Conservation (phyloP, 139 green algal species). For the Microglena sp. region DNA sequence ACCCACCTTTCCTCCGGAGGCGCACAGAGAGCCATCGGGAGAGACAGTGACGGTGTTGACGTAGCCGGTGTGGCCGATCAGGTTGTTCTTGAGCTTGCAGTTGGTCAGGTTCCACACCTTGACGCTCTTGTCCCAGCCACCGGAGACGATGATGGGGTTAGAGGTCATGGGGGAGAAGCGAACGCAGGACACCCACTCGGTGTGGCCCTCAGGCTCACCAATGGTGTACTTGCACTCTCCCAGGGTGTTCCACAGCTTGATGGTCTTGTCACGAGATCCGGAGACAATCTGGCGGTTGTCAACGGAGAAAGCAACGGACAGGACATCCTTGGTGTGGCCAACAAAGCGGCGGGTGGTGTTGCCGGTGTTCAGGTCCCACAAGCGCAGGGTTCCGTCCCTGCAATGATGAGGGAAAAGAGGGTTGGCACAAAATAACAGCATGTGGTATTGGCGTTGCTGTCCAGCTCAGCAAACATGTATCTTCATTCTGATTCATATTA, state of each 20-base stretch:
- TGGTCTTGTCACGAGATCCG: conserved; percentile 90
- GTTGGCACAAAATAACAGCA: too few species aligned
- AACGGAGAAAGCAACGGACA: conserved; percentile 97
- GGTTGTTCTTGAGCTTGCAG: conserved; percentile 97
- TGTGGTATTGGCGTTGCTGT: too few species aligned
- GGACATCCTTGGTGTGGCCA: conserved; percentile 97
- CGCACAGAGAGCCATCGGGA: conserved; percentile 97
- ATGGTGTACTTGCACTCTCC: conserved; percentile 99
- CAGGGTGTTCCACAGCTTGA: conserved; percentile 98
- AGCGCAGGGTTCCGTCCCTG: conserved; percentile 92
- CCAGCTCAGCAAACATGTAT: too few species aligned
- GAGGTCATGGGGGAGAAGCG: conserved; percentile 92
- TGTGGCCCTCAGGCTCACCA: conserved; percentile 87
- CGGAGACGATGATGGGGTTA: conserved; percentile 97
- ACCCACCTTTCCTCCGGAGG: conserved; percentile 84
- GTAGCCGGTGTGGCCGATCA: conserved; percentile 91
- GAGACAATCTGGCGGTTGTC: conserved; percentile 99
- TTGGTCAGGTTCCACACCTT: conserved; percentile 97
- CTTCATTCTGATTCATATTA: too few species aligned
- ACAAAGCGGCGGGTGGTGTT: conserved; percentile 95
- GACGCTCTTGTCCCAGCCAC: conserved; percentile 95
- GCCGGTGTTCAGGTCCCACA: conserved; percentile 98
- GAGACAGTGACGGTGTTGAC: conserved; percentile 97
- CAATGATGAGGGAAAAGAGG: conserved; percentile 63
- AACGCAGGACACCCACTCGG: conserved; percentile 93